These are phyloP conservation scores for Coemansia sp. DNA, from an alignment of 192 early-diverging fungal species.

Conservation along the genomic window DNA sequence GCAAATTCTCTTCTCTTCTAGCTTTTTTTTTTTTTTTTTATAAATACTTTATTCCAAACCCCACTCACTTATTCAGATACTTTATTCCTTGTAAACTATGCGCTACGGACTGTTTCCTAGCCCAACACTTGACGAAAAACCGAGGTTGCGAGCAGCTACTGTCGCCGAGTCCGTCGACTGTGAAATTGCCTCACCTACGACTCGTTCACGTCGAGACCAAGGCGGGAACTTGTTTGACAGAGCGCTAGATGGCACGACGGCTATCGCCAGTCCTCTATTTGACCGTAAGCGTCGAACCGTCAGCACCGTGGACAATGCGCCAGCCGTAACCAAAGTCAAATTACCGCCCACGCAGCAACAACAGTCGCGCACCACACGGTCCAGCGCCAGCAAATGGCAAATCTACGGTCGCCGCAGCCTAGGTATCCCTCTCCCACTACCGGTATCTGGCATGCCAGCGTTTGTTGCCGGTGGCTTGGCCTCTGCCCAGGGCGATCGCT, in stretches of 20 bases:
- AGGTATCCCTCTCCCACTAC: conserved; percentile 25
- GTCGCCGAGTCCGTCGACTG: not conserved
- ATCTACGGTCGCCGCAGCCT: conserved; percentile 15
- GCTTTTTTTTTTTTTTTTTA: not conserved
- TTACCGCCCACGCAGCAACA: conserved; percentile 7
- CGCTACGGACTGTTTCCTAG: conserved; percentile 2
- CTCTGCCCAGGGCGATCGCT: conserved; percentile 16
- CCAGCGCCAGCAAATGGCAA: conserved; percentile 13
- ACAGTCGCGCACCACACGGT: not conserved
- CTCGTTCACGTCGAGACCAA: not conserved
- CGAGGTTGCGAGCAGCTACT: not conserved
- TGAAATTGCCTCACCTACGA: not conserved
- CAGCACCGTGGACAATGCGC: not conserved
- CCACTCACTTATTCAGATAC: too few relatives aligned
- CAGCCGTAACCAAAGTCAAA: not conserved
- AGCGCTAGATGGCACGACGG: not conserved
- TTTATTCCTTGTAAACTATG: conserved; percentile 1
- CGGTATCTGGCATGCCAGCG: not conserved
- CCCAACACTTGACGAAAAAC: not conserved
- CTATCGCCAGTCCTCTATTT: conserved; percentile 3
- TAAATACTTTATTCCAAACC: too few relatives aligned
- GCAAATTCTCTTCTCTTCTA: not conserved
- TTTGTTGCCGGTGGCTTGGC: not conserved
- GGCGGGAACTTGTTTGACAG: not conserved
- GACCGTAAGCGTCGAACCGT: conserved; percentile 3